phyloP scores from a whole-genome alignment of 345 rosid genomes.

The Syzygium aqueum region DNA sequence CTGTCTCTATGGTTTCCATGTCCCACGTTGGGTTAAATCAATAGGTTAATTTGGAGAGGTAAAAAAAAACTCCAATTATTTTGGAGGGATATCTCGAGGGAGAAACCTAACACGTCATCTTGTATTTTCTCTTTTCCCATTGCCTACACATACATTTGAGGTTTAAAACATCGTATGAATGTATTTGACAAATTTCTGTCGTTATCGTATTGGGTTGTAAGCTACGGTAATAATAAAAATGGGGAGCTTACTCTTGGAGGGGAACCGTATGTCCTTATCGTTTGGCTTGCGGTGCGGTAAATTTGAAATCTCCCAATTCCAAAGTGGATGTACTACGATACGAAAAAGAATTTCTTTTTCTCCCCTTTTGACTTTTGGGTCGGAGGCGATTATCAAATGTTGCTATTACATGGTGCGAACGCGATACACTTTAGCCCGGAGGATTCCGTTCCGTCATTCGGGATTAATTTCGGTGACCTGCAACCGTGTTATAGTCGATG shows the following conservation, averaged over 20 bases:
- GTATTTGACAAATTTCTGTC: not conserved
- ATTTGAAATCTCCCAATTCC: too few species aligned
- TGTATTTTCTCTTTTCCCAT: not conserved
- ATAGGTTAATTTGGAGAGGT: not conserved
- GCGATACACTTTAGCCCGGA: not conserved
- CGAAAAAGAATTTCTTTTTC: not conserved
- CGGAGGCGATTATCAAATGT: not conserved
- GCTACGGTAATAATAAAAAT: too few species aligned
- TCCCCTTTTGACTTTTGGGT: rapidly evolving
- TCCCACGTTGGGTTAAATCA: not conserved
- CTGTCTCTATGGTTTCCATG: not conserved
- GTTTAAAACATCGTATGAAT: not conserved
- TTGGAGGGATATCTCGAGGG: not conserved
- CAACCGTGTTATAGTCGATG: too few species aligned
- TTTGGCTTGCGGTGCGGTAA: not conserved
- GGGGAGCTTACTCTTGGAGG: rapidly evolving
- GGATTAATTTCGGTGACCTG: too few species aligned
- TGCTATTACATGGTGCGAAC: rapidly evolving
- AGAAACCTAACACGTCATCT: not conserved
- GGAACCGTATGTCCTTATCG: not conserved
- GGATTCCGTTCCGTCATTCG: rapidly evolving
- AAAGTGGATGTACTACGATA: rapidly evolving
- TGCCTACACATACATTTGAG: not conserved
- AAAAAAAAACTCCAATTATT: not conserved
- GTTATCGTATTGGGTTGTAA: too few species aligned